Evolutionary conservation across 306 rosid genomes (phyloP).

Genomic region (Cotoneaster glaucophyllus): DNA sequence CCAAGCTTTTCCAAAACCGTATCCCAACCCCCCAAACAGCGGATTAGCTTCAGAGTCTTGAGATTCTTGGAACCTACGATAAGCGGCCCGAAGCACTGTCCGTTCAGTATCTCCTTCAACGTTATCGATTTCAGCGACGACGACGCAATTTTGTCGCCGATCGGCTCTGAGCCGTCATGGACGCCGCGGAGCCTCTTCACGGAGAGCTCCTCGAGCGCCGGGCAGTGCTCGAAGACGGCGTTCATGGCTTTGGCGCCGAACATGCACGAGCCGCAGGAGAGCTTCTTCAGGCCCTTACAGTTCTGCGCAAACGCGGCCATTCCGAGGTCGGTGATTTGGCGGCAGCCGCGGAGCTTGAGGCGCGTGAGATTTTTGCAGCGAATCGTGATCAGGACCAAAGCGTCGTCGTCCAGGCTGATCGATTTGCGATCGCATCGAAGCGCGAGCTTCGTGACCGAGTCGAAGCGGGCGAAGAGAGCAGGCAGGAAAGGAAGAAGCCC

Average conservation of each 20-base stretch:
- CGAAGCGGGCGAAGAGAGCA: constrained; percentile 53
- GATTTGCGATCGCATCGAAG: constrained; percentile 66
- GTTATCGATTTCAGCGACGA: constrained; percentile 53
- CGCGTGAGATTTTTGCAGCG: constrained; percentile 57
- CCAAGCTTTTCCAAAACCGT: constrained; percentile 42
- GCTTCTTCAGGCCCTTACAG: constrained; percentile 57
- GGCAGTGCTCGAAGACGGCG: constrained; percentile 46
- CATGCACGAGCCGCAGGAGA: constrained; percentile 60
- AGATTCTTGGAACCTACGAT: constrained; percentile 56
- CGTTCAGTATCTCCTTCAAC: constrained; percentile 58
- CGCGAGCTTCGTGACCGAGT: constrained; percentile 60
- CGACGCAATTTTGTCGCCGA: constrained; percentile 35
- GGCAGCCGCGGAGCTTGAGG: constrained; percentile 71
- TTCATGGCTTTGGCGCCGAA: constrained; percentile 58
- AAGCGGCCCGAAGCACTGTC: constrained; percentile 60
- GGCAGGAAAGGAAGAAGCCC: constrained; percentile 43
- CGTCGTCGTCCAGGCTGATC: constrained; percentile 55
- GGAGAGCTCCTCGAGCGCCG: constrained; percentile 59
- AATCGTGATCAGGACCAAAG: constrained; percentile 48
- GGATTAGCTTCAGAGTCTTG: constrained; percentile 47
- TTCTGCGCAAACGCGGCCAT: constrained; percentile 52
- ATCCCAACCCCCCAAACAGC: constrained; percentile 84
- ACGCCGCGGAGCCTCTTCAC: constrained; percentile 68
- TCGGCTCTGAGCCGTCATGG: constrained; percentile 31
- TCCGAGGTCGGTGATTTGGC: constrained; percentile 50